Base-by-base conservation (phyloP, 805 yeast genomes). In the Candida argentea region DNA sequence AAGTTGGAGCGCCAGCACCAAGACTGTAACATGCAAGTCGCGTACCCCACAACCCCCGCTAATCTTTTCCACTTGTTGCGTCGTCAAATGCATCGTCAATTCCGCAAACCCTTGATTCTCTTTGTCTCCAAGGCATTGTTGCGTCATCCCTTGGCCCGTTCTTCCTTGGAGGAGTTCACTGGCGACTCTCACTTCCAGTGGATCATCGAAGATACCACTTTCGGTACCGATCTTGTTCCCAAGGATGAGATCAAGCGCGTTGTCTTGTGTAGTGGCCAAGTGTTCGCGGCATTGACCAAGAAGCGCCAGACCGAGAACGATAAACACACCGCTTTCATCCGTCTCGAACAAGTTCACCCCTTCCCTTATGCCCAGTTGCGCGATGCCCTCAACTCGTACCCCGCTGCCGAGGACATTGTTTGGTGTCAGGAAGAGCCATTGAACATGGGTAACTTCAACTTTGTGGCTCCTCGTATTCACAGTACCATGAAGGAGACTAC, bases 361-460 rank as follows among this genome's bases (percentile, higher is more conserved):
- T 91, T 91, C 96, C 98, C 98, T 61, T 91, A 67, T 63, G 87
- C 91, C 32, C 95, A 84, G 66, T 62, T 91, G 46, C 79, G 84
- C 52, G 96, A 89, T 43, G 64, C 84, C 16, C 63, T 91, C 46
- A 67, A 81, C 61, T 55, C 75, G 26, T 91, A 80, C 68, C 85
- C 93, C 48, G 76, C 75, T 55, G 54, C 79, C 37, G 77, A 81
- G 56, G 98, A 91, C 55, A 64, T 91, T 42, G 93, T 87, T 26
- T 91, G 87, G 89, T 81, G 93, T 62, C 98, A 91, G 68, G 99
- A 91, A 65, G 99, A 91, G 70, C 97, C 97, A 47, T 70, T 91
- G 63, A 91, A 91, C 68, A 89, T 89, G 77, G 98, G 98, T 60
- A 65, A 83, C 25, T 86, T 80, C 81, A 50, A 79, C 14, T 85